Percentiles rank a stretch among this genome's conserved stretches.
phyloP scores from a whole-genome alignment of 371 early-diverging fungal genomes.

The Mortierella sp. region DNA sequence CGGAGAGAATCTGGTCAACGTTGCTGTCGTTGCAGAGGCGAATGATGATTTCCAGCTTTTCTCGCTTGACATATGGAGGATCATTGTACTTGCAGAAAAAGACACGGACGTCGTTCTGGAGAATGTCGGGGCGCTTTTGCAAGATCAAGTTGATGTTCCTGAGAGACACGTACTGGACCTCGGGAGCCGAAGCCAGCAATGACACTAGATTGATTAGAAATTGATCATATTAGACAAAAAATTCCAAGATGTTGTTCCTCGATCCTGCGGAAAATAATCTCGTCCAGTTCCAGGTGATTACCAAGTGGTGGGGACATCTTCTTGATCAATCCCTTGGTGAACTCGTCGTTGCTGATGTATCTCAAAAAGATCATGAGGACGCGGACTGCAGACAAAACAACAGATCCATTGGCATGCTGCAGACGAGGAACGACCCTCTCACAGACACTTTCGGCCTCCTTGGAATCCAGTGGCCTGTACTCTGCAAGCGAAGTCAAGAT shows the following conservation, averaged over 20 bases:
- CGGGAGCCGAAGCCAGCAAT: conserved; percentile 89
- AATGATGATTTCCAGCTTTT: conserved; percentile 96
- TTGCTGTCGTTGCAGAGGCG: conserved; percentile 87
- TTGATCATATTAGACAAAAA: background rate
- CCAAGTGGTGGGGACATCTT: conserved; percentile 95
- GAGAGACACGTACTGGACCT: conserved; percentile 98
- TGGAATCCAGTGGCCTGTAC: conserved; percentile 85
- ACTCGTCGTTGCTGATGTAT: conserved; percentile 83
- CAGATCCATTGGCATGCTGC: conserved; percentile 97
- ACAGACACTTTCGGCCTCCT: conserved; percentile 91
- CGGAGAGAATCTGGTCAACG: conserved; percentile 92
- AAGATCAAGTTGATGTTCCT: conserved; percentile 95
- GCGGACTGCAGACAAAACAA: conserved; percentile 92
- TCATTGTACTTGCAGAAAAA: conserved; percentile 99
- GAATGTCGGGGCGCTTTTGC: conserved; percentile 93
- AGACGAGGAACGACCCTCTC: conserved; percentile 95
- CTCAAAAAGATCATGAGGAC: conserved; percentile 93
- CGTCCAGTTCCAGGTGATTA: conserved; percentile 36
- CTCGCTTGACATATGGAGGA: conserved; percentile 97
- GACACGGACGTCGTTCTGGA: conserved; percentile 92
- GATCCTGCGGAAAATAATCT: background rate
- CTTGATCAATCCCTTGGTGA: conserved; percentile 74
- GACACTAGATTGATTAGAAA: conserved; percentile 74
- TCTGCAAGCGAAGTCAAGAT: conserved; percentile 69
- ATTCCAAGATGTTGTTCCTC: background rate